Evolutionary conservation across 306 rosid species (phyloP), one percentile per base, ranked within the genome.

Genomic region (Herpetospermum pedunculosum): DNA sequence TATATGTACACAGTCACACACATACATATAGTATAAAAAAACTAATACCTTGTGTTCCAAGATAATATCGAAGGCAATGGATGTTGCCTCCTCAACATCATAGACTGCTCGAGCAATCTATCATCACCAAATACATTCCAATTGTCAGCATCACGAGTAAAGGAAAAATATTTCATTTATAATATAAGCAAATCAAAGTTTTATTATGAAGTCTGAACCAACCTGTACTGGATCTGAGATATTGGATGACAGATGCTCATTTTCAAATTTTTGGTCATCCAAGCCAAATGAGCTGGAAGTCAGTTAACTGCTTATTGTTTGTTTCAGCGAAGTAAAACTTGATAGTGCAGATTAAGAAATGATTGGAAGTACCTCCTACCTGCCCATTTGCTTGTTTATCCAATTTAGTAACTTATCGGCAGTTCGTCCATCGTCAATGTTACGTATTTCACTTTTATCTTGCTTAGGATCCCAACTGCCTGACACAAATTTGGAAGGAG

Each of bases 41-140:
- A 58, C 16, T 26, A 25, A 21, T 81, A 94, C 97, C 92, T 91
- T 94, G 77, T 80, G 83, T 72, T 82, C 89, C 77, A 88, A 76
- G 84, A 94, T 89, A 74, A 94, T 88, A 53, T 91, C 99, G 76
- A 91, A 91, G 48, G 97, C 96, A 70, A 59, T 83, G 59, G 90
- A 84, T 29, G 97, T 91, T 76, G 99, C 97, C 90, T 94, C 99
- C 81, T 94, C 97, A 48, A 94, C 93, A 77, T 94, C 99, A 79
- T 89, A 94, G 71, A 94, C 81, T 68, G 97, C 99, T 81, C 90
- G 85, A 43, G 91, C 96, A 85, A 89, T 85, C 99, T 91, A 74
- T 77, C 41, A 78, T 37, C 43, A 79, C 75, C 70, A 75, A 80
- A 30, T 53, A 47, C 78, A 78, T 75, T 37, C 13, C 69, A 75